Base-by-base conservation (phyloP, 805 yeast species). In the Yamadazyma laniorum region DNA sequence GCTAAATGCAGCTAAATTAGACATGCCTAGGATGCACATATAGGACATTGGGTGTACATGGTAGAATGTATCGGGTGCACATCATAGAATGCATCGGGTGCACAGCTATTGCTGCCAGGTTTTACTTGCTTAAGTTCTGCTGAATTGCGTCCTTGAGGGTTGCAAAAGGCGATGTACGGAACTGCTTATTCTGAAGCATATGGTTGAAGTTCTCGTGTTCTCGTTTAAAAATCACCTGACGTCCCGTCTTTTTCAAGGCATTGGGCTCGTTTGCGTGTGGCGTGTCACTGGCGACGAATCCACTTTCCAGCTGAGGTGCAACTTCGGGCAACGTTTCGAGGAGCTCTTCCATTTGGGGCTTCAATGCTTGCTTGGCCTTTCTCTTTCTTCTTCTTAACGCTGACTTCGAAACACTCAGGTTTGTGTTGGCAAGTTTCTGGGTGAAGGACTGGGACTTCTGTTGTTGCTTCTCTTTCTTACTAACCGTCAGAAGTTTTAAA, bases 321-420 rank as follows among this genome's bases (percentile, higher is more conserved):
- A 37, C 59, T 16, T 68, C 73, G 2, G 70, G 70, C 35, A 85
- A 63, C 13, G 75, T 77, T 19, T 65, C 65, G 38, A 80, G 62
- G 31, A 85, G 59, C 47, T 85, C 93, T 37, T 72, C 67, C 76
- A 85, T 72, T 50, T 79, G 74, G 4, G 90, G 87, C 49, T 75
- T 76, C 43, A 85, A 63, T 47, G 80, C 77, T 40, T 82, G 84
- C 49, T 74, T 75, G 34, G 70, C 67, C 49, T 72, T 75, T 47
- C 75, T 67, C 47, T 85, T 77, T 50, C 81, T 80, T 47, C 87
- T 72, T 53, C 87, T 72, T 3, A 73, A 44, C 0, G 88, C 67
- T 5, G 87, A 79, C 54, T 84, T 85, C 15, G 88, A 80, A 29
- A 85, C 69, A 16, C 76, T 75, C 13, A 67, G 51, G 51, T 68